A percentile compares a stretch with the other conserved stretches of the same genome.
Evolutionary conservation across 2,329 filamentous ascomycete genomes (phyloP).

Genomic region (Penicillium aurantiogriseum): DNA sequence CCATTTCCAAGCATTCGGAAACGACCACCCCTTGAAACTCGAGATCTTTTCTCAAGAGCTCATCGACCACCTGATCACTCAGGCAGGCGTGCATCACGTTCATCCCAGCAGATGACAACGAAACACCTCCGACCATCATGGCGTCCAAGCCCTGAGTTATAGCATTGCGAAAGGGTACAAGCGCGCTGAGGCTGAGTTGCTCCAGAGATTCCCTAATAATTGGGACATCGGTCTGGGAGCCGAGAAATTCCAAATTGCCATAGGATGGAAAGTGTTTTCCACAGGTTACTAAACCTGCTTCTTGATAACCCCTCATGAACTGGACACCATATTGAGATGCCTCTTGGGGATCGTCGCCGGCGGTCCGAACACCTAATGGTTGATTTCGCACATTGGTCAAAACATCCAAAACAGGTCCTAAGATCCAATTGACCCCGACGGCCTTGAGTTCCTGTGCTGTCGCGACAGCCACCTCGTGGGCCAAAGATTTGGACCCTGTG

Average conservation of each 20-base stretch:
- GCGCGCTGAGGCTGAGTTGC: slow-evolving; percentile 83
- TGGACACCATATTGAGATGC: slow-evolving; percentile 90
- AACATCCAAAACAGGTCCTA: slow-evolving; percentile 90
- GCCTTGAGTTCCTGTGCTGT: slow-evolving; percentile 90
- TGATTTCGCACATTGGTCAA: slow-evolving; percentile 90
- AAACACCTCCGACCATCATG: slow-evolving; percentile 94
- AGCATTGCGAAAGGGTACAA: slow-evolving; percentile 89
- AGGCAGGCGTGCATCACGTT: slow-evolving; percentile 95
- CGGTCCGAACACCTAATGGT: slow-evolving; percentile 82
- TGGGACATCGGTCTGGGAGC: slow-evolving; percentile 85
- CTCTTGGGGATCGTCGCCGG: slow-evolving; percentile 90
- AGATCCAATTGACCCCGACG: slow-evolving; percentile 92
- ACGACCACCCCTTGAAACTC: slow-evolving; percentile 90
- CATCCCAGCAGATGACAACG: slow-evolving; percentile 85
- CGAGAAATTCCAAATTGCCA: slow-evolving; percentile 89
- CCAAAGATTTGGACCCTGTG: slow-evolving; percentile 77
- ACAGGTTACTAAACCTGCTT: slow-evolving; percentile 82
- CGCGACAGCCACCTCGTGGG: slow-evolving; percentile 86
- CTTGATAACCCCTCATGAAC: slow-evolving; percentile 87
- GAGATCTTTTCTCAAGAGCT: slow-evolving; percentile 80
- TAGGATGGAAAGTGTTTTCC: slow-evolving; percentile 98
- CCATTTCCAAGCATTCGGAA: slow-evolving; percentile 95
- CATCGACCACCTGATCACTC: slow-evolving; percentile 89
- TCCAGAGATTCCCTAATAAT: slow-evolving; percentile 94
- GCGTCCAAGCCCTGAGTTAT: slow-evolving; percentile 83